Conservation (phyloP, 805 yeast species). For the Scheffersomyces amazonensis region DNA sequence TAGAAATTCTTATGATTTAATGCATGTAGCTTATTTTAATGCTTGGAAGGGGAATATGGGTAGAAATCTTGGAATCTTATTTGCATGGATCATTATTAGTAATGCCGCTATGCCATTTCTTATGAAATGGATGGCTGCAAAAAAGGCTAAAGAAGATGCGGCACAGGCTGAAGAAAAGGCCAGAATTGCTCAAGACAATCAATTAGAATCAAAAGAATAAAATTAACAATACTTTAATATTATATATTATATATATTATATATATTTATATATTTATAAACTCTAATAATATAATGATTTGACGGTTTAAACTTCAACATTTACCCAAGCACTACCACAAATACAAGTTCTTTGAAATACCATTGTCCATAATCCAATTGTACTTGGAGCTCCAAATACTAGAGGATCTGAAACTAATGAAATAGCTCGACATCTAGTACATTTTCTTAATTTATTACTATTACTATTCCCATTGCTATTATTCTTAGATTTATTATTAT, state of each 20-base stretch:
- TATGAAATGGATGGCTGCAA: slow-evolving; percentile 18
- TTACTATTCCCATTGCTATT: slow-evolving; percentile 1
- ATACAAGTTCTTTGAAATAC: slow-evolving; percentile 72
- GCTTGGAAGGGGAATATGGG: slow-evolving; percentile 35
- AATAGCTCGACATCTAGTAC: slow-evolving; percentile 40
- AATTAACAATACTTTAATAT: too few relatives aligned
- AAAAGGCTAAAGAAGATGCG: slow-evolving; percentile 9
- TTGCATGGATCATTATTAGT: slow-evolving; percentile 28
- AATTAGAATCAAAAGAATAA: neutral
- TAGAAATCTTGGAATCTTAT: slow-evolving; percentile 26
- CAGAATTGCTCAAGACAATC: neutral
- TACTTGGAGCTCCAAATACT: slow-evolving; percentile 28
- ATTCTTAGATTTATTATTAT: neutral
- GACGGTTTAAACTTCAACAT: slow-evolving; percentile 8
- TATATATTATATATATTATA: too few relatives aligned
- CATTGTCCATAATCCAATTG: slow-evolving; percentile 52
- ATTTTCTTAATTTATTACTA: slow-evolving; percentile 24
- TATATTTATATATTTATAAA: neutral
- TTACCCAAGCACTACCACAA: slow-evolving; percentile 78
- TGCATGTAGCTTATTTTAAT: slow-evolving; percentile 30
- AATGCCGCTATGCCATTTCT: slow-evolving; percentile 23
- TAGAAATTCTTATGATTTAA: slow-evolving; percentile 22
- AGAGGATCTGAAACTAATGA: slow-evolving; percentile 40
- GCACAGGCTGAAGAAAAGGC: slow-evolving; percentile 6
- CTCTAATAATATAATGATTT: neutral